phyloP scores from a whole-genome alignment of 257 asterid genomes.

The Coffea eugenioides region DNA sequence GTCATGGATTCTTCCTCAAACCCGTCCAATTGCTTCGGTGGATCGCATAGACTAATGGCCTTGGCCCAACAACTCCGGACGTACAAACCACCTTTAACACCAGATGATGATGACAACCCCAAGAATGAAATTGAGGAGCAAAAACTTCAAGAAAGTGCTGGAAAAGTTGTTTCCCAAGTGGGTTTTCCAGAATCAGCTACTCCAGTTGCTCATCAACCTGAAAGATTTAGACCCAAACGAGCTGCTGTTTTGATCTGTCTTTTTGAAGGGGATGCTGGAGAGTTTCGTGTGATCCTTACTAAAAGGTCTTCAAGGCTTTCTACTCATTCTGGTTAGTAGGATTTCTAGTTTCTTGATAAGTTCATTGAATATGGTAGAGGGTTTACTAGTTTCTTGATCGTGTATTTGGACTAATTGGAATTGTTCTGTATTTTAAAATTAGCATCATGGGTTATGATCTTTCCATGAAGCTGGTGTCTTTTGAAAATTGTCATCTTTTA shows the following conservation, averaged over 20 bases:
- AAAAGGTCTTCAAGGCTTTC: conserved; percentile 84
- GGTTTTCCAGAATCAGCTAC: conserved; percentile 86
- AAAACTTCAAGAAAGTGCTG: conserved; percentile 59
- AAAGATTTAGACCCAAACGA: conserved; percentile 65
- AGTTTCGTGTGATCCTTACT: conserved; percentile 79
- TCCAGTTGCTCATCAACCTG: conserved; percentile 40
- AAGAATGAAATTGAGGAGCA: conserved; percentile 43
- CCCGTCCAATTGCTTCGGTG: conserved; percentile 25
- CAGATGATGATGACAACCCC: conserved; percentile 29
- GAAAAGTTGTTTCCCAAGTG: conserved; percentile 76
- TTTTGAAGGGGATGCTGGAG: conserved; percentile 80
- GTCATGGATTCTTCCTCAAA: conserved; percentile 45
- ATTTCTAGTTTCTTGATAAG: background rate
- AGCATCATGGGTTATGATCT: background rate
- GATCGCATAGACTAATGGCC: conserved; percentile 42
- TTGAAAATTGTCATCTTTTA: background rate
- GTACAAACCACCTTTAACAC: conserved; percentile 55
- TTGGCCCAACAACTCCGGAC: conserved; percentile 77
- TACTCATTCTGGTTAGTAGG: conserved; percentile 79
- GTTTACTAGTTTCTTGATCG: background rate
- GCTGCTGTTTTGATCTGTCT: conserved; percentile 94
- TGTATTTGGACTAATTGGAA: too few relatives aligned
- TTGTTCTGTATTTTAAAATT: background rate
- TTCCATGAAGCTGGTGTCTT: background rate
- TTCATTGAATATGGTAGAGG: background rate